Base-by-base conservation (phyloP, 129 eudicot species). In the Ambrosia artemisiifolia region DNA sequence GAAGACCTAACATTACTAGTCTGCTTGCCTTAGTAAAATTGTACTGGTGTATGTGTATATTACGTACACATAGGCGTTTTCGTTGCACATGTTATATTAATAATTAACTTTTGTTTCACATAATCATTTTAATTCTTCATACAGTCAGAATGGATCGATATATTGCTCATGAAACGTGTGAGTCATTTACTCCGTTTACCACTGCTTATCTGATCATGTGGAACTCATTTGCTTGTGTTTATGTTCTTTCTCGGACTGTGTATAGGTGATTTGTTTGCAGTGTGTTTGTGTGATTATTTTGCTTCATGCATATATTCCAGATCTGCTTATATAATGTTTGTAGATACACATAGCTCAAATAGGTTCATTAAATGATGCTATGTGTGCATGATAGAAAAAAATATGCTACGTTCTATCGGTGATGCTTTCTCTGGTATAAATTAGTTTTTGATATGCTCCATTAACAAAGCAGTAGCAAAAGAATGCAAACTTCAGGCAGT, bases 151-250 rank as follows among this genome's bases (percentile, higher is more conserved):
- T 49, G 70, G 14, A 33, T 61, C 17, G 28, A 16, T 17, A 9
- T 64, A 7, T 8, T 63, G 61, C 18, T 74, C 46, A n/a, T 38
- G 73, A 65, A 75, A 38, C 28, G 28, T 75, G 30, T 75, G 19
- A 38, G 7, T 7, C 35, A 54, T 49, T 74, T 63, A 19, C 53
- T 63, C 17, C 1, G 16, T 8, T 74, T 42, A 49, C 17, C 3
- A 28, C 13, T 74, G 63, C 42, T 20, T 63, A 60, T 65, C 20
- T 54, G 18, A 30, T 47, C 68, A 65, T 40, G 59, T 13, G 0
- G 24, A 48, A 43, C 54, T 55, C 49, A 66, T 24, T 55, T 75
- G 59, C 42, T 62, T 65, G 43, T 24, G 16, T 64, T 53, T 42
- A 51, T 6, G 57, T n/a, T 28, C n/a, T 59, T 1, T 12, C 35